Conservation (phyloP, 768 basidiomycete species). For the Lentinula boryana region DNA sequence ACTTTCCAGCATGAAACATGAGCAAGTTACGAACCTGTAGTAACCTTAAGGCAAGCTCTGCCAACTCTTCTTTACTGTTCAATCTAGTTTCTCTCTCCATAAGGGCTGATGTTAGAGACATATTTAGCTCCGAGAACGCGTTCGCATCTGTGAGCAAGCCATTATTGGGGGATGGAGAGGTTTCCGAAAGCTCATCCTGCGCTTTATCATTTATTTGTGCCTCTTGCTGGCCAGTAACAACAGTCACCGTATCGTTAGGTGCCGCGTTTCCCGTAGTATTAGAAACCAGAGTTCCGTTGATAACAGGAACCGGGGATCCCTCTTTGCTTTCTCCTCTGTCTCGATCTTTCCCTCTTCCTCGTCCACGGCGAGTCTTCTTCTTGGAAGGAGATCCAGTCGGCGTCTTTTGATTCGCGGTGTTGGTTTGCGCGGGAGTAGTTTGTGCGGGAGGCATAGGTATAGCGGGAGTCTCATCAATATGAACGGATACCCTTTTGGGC, state of each 20-base stretch:
- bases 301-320: not conserved
- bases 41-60: not conserved
- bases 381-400: not conserved
- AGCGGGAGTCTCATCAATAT: not conserved
- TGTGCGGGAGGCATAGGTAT: not conserved
- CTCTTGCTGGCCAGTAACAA: not conserved
- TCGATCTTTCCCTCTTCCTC: not conserved
- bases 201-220: not conserved
- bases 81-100: not conserved
- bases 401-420: not conserved
- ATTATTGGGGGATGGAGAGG: not conserved
- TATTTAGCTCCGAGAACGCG: not conserved
- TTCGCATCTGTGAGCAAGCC: no score
- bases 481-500: not conserved
- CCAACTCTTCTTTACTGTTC: not conserved
- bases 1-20: not conserved
- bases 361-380: slow-evolving; percentile 1
- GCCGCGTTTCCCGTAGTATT: not conserved
- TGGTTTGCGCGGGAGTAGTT: no score
- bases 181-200: not conserved
- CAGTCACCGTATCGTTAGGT: not conserved
- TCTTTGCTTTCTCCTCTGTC: not conserved
- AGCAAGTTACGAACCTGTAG: not conserved
- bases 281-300: not conserved
- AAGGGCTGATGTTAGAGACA: not conserved